These are phyloP conservation scores for Platismatia glauca DNA, from an alignment of 495 filamentous ascomycete genomes.

Conservation along the genomic window DNA sequence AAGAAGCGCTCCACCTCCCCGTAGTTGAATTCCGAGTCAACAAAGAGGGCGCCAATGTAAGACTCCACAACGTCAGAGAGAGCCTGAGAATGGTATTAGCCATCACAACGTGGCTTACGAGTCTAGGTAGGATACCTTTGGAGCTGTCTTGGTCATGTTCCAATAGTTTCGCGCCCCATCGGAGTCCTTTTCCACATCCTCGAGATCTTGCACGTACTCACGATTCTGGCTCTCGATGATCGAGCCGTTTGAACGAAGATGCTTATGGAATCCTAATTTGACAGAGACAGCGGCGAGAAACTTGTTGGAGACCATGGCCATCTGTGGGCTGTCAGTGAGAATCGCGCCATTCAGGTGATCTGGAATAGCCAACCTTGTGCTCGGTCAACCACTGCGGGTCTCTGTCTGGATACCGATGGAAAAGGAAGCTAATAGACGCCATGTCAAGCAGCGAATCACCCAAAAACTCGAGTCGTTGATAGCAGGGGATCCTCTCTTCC, in stretches of 20 bases:
- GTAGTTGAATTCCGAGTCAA: slow-evolving; percentile 82
- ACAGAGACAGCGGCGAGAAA: slow-evolving; percentile 80
- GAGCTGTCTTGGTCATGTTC: slow-evolving; percentile 58
- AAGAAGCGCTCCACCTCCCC: slow-evolving; percentile 68
- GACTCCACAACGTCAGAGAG: slow-evolving; percentile 85
- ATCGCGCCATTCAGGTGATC: neutral
- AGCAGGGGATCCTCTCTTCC: slow-evolving; percentile 72
- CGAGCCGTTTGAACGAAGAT: slow-evolving; percentile 55
- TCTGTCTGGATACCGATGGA: slow-evolving; percentile 59
- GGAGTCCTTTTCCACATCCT: slow-evolving; percentile 41
- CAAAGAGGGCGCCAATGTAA: slow-evolving; percentile 82
- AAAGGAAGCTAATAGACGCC: slow-evolving; percentile 74
- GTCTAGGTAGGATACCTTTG: slow-evolving; percentile 44
- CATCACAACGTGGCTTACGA: neutral
- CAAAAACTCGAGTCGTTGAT: slow-evolving; percentile 89
- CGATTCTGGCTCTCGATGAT: slow-evolving; percentile 53
- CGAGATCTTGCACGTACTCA: slow-evolving; percentile 61
- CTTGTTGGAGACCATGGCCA: slow-evolving; percentile 98
- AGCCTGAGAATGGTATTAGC: slow-evolving; percentile 37
- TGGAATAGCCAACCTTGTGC: slow-evolving; percentile 55
- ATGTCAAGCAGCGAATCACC: slow-evolving; percentile 88
- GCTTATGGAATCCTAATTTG: slow-evolving; percentile 62
- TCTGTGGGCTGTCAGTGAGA: slow-evolving; percentile 35
- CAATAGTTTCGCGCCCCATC: slow-evolving; percentile 70
- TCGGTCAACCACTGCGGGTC: slow-evolving; percentile 98